phyloP scores from a whole-genome alignment of 1,284 basidiomycete genomes.

The Ganoderma multipileum region DNA sequence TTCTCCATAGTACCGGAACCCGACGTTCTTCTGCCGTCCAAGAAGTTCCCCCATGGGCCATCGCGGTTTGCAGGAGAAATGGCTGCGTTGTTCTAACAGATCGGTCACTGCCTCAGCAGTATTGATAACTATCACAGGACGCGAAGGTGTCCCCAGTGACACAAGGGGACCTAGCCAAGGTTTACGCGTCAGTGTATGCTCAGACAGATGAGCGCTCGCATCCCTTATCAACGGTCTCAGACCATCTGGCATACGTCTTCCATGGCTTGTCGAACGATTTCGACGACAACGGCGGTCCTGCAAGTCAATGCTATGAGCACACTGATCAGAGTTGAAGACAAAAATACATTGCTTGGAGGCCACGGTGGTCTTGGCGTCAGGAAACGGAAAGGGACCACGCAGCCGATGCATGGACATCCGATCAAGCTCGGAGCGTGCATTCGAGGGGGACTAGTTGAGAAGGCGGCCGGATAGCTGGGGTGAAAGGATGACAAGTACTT shows the following conservation, averaged over 20 bases:
- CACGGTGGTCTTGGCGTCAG: not conserved
- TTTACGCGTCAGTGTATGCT: not conserved
- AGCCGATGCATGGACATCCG: not conserved
- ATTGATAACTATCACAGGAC: constrained; percentile 13
- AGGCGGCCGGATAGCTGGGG: too few relatives aligned
- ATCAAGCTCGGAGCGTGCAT: not conserved
- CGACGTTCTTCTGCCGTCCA: constrained; percentile 24
- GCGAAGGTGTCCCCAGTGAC: not conserved
- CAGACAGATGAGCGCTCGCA: too few relatives aligned
- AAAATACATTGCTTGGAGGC: not conserved
- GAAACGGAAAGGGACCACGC: not conserved
- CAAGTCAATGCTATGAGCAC: not conserved
- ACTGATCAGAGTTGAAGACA: not conserved
- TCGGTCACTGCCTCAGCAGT: constrained; percentile 11
- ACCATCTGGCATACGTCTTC: constrained; percentile 14
- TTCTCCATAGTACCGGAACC: constrained; percentile 22
- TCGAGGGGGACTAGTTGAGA: too few relatives aligned
- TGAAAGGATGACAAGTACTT: too few relatives aligned
- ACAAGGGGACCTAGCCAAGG: constrained; percentile 3
- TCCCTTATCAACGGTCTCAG: not conserved
- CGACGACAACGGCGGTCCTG: not conserved
- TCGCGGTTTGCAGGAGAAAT: constrained; percentile 19
- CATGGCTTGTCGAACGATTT: constrained; percentile 6
- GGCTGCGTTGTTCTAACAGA: constrained; percentile 16
- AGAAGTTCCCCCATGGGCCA: constrained; percentile 26